Base-by-base conservation (phyloP, 2,329 filamentous ascomycete species). In the Teratosphaeria gauchensis region DNA sequence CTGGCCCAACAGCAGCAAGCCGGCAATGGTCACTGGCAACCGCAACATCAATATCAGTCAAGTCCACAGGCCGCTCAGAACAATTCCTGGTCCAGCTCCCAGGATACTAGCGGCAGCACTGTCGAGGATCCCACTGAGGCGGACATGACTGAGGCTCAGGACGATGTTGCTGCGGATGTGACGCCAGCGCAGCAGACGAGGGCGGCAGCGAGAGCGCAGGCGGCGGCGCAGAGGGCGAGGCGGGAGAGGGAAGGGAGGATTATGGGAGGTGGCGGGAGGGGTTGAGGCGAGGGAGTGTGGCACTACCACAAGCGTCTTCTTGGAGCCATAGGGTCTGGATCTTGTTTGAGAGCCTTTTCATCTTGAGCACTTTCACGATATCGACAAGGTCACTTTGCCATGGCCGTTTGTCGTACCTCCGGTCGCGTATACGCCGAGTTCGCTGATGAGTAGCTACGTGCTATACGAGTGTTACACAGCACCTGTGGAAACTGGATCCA, bases 181-280 rank as follows among this genome's bases (percentile, higher is more conserved):
- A 63, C 61, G 31, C 62, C 66, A 14, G 62, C 64, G 32, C 63
- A 64, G 53, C 65, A 67, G 46, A 61, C 65, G 5, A 64, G 66
- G 24, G 63, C 67, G 3, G 63, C 65, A 9, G 68, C 62, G 57
- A 58, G 63, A 28, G 66, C 64, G 51, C 60, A 63, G 58, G 65
- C 61, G 7, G 58, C 64, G 19, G 70, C 69, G 54, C 68, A 70
- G 57, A 60, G 69, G 16, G 66, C 71, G 51, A 68, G 69, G 2
- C 46, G 71, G 4, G 52, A 53, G 28, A 31, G 52, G 28, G 52
- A 53, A 24, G 52, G 28, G 5, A 53, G 54, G 54, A 55, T 55
- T 24, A 61, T 59, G 14, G 55, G 35, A 31, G 57, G 57, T 33
- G 56, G 38, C 48, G 61, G 61, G 21, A 57, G 64, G 46, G 55